Conservation (phyloP, 495 filamentous ascomycete genomes). For the Cetradonia linearis region DNA sequence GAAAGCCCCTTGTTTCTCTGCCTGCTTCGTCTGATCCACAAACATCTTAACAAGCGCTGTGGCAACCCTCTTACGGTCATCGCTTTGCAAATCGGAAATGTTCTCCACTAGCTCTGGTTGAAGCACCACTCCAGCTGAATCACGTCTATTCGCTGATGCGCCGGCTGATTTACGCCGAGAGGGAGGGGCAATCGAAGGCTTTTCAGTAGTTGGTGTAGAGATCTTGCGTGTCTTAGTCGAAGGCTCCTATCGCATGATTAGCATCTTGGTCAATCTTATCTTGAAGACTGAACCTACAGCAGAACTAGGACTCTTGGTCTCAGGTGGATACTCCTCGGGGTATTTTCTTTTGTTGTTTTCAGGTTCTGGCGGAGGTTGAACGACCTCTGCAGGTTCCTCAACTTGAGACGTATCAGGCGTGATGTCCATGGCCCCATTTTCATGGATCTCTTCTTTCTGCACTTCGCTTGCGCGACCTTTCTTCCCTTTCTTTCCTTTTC, state of each 20-base stretch:
- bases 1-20: conserved; percentile 41
- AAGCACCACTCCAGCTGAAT: conserved; percentile 25
- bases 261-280: background rate
- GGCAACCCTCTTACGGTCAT: conserved; percentile 42
- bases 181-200: conserved; percentile 22
- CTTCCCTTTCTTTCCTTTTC: conserved; percentile 27
- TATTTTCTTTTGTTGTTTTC: conserved; percentile 35
- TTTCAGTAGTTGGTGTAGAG: conserved; percentile 26
- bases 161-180: conserved; percentile 32
- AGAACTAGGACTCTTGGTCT: conserved; percentile 20
- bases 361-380: conserved; percentile 4
- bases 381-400: conserved; percentile 9
- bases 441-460: conserved; percentile 22
- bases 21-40: conserved; percentile 40
- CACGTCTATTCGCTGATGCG: conserved; percentile 24
- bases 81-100: conserved; percentile 37
- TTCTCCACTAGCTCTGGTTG: conserved; percentile 28
- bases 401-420: conserved; percentile 7
- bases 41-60: conserved; percentile 44
- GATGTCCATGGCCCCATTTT: conserved; percentile 26
- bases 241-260: conserved; percentile 28
- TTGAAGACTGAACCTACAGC: conserved; percentile 13
- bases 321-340: conserved; percentile 29
- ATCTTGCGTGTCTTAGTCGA: conserved; percentile 45
- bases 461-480: conserved; percentile 32